Conservation (phyloP, 805 yeast species). For the Wickerhamomyces chaumierensis region DNA sequence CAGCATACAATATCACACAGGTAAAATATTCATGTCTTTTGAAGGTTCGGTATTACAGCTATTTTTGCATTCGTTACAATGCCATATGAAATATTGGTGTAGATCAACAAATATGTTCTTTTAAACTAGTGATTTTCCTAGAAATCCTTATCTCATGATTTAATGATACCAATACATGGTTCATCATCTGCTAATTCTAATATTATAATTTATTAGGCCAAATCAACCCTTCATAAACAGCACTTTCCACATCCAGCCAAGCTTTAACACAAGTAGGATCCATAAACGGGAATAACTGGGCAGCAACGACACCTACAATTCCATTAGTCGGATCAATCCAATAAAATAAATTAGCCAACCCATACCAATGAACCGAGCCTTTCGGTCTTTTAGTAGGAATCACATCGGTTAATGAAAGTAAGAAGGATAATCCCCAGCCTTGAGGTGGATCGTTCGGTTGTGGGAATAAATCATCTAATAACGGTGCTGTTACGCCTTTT, state of each 20-base stretch:
- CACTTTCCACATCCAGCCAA: slow-evolving; percentile 13
- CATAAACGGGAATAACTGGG: slow-evolving; percentile 27
- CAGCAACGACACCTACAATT: slow-evolving; percentile 27
- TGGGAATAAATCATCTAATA: slow-evolving; percentile 14
- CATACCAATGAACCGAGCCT: slow-evolving; percentile 29
- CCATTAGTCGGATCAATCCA: slow-evolving; percentile 30
- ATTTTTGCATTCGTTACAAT: too few species aligned
- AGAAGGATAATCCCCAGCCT: slow-evolving; percentile 23
- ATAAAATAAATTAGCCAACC: slow-evolving; percentile 27
- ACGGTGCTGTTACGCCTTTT: slow-evolving; percentile 6
- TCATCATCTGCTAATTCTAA: too few species aligned
- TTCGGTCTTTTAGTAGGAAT: slow-evolving; percentile 25
- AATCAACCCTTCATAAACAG: slow-evolving; percentile 6
- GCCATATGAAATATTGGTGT: too few species aligned
- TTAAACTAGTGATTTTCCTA: too few species aligned
- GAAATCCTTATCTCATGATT: too few species aligned
- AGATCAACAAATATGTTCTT: too few species aligned
- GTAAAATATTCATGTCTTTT: too few species aligned
- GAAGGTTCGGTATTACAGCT: too few species aligned
- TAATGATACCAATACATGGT: too few species aligned
- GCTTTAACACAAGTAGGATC: slow-evolving; percentile 11
- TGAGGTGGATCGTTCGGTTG: slow-evolving; percentile 15
- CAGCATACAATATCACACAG: too few species aligned
- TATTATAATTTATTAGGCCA: too few species aligned
- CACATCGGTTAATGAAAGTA: slow-evolving; percentile 9